These are phyloP conservation scores for Lolium multiflorum DNA, from an alignment of 176 grass and related monocot genomes.

Conservation along the genomic window DNA sequence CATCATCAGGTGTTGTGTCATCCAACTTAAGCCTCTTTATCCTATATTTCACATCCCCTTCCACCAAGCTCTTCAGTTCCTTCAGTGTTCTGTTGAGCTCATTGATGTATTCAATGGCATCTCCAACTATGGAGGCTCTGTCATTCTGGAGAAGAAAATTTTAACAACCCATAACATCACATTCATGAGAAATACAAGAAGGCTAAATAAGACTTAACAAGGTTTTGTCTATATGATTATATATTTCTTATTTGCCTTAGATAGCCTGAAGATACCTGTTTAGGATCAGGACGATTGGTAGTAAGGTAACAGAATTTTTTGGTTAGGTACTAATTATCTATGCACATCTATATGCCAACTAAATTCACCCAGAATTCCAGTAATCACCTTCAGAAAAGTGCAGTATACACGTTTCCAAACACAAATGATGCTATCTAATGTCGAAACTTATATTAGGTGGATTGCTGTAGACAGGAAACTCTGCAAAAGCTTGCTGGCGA, in stretches of 20 bases:
- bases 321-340: slow-evolving; percentile 27
- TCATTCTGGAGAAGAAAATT: slow-evolving; percentile 59
- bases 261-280: background rate
- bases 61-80: slow-evolving; percentile 66
- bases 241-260: background rate
- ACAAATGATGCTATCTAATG: background rate
- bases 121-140: slow-evolving; percentile 87
- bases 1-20: slow-evolving; percentile 50
- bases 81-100: slow-evolving; percentile 80
- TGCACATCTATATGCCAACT: background rate
- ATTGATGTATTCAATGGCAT: slow-evolving; percentile 90
- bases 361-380: slow-evolving; percentile 18
- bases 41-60: slow-evolving; percentile 40
- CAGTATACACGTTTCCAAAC: slow-evolving; percentile 22
- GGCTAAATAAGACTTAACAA: background rate
- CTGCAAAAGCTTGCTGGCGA: slow-evolving; percentile 27
- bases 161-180: slow-evolving; percentile 26
- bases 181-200: slow-evolving; percentile 27
- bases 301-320: background rate
- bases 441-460: slow-evolving; percentile 19
- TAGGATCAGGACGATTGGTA: background rate
- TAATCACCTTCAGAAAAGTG: background rate
- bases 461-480: background rate
- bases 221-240: background rate
- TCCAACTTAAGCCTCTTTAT: slow-evolving; percentile 65